These are phyloP conservation scores for Penicillium subrubescens DNA, from an alignment of 495 filamentous ascomycete genomes.

Conservation along the genomic window DNA sequence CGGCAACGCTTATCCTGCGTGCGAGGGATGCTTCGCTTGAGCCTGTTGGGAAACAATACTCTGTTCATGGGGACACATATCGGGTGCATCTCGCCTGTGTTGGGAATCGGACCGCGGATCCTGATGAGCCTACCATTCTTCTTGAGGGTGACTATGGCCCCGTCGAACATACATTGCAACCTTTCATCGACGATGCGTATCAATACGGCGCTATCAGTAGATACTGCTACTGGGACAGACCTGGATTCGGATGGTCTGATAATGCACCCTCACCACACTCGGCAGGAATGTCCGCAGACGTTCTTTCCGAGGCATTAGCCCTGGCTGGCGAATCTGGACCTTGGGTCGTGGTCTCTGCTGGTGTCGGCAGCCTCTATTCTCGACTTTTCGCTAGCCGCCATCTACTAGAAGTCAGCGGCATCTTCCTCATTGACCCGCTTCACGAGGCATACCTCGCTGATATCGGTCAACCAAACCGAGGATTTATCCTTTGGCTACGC, in stretches of 20 bases:
- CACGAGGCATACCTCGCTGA: conserved; percentile 79
- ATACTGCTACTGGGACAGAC: conserved; percentile 96
- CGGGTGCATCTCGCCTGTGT: conserved; percentile 82
- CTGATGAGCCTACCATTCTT: conserved; percentile 67
- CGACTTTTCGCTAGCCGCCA: conserved; percentile 88
- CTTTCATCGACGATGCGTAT: conserved; percentile 65
- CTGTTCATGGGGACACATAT: conserved; percentile 80
- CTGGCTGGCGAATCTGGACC: conserved; percentile 81
- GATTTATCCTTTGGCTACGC: conserved; percentile 82
- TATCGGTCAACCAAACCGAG: conserved; percentile 65
- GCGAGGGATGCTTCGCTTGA: conserved; percentile 71
- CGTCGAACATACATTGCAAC: conserved; percentile 71
- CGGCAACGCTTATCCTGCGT: conserved; percentile 75
- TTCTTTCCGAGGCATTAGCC: conserved; percentile 79
- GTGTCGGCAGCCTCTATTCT: conserved; percentile 81
- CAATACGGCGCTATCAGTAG: conserved; percentile 74
- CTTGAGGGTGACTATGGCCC: conserved; percentile 80
- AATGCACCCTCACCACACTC: conserved; percentile 91
- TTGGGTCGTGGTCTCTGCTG: conserved; percentile 73
- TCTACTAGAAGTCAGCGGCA: conserved; percentile 65
- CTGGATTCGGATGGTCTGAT: conserved; percentile 87
- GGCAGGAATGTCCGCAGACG: conserved; percentile 85
- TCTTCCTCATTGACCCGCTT: conserved; percentile 83
- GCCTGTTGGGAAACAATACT: conserved; percentile 70
- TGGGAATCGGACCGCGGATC: conserved; percentile 57